Conservation (phyloP, 2,329 filamentous ascomycete species). For the Botryotinia narcissicola region DNA sequence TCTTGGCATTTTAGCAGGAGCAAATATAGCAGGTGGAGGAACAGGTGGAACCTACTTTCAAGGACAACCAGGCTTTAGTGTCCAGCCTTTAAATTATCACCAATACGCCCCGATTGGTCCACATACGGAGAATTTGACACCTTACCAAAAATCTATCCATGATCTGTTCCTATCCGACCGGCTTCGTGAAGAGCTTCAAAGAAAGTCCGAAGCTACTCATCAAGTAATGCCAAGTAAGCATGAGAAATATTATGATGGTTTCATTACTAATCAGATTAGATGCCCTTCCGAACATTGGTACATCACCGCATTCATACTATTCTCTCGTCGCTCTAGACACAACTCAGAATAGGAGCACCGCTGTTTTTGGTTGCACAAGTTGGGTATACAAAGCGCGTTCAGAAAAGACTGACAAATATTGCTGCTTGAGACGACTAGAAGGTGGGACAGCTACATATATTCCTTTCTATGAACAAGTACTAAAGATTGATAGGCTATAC, state of each 20-base stretch:
- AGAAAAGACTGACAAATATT: constrained; percentile 83
- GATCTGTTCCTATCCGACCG: constrained; percentile 92
- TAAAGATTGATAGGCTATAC: constrained; percentile 61
- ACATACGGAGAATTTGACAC: constrained; percentile 74
- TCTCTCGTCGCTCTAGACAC: constrained; percentile 88
- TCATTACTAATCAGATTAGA: constrained; percentile 40
- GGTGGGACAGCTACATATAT: constrained; percentile 44
- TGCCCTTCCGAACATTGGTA: constrained; percentile 50
- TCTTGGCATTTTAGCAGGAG: constrained; percentile 45
- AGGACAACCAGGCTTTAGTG: constrained; percentile 50
- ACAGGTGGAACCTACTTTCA: constrained; percentile 64
- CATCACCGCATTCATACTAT: constrained; percentile 82
- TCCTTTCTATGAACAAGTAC: not conserved
- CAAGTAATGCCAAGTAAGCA: constrained; percentile 76
- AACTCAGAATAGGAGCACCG: constrained; percentile 71
- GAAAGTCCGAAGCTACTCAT: constrained; percentile 79
- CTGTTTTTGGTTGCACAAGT: constrained; percentile 81
- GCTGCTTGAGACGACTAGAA: constrained; percentile 82
- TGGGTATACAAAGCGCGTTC: constrained; percentile 96
- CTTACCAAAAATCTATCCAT: constrained; percentile 82
- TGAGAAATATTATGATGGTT: no score
- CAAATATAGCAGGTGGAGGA: not conserved
- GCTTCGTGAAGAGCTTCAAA: constrained; percentile 82
- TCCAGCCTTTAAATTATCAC: constrained; percentile 79
- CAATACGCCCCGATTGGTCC: constrained; percentile 85